phyloP scores from a whole-genome alignment of 176 grass and related monocot species.

The Raddia guianensis region DNA sequence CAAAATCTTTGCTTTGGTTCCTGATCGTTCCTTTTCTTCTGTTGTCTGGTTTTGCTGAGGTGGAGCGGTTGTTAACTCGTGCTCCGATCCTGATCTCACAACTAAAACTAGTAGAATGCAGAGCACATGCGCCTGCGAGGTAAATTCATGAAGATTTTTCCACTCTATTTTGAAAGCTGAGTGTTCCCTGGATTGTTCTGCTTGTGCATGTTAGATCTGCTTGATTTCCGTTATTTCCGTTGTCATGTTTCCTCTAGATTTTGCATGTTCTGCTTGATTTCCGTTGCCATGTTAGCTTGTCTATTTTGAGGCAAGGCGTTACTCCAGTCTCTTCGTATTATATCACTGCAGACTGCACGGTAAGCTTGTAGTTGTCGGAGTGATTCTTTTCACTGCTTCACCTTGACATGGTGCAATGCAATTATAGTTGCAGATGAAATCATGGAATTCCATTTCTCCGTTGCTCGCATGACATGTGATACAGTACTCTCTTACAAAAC shows the following conservation, averaged over 20 bases:
- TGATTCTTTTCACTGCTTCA: not conserved
- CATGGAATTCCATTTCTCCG: not conserved
- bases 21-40: not conserved
- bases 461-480: too few species aligned
- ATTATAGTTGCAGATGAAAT: not conserved
- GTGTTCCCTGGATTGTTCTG: not conserved
- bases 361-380: not conserved
- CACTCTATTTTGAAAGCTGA: not conserved
- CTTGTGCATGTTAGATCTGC: conserved; percentile 10
- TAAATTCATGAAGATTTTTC: not conserved
- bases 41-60: conserved; percentile 1
- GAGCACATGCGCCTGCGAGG: not conserved
- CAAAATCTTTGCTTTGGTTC: not conserved
- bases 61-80: not conserved
- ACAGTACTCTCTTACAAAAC: too few species aligned
- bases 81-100: not conserved
- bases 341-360: not conserved
- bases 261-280: too few species aligned
- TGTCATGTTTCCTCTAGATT: too few species aligned
- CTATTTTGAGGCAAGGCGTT: too few species aligned
- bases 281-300: too few species aligned
- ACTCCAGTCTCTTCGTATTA: not conserved
- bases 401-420: not conserved
- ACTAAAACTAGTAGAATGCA: not conserved
- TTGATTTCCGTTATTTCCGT: not conserved